phyloP scores from a whole-genome alignment of 179 eudicot species.

The Silene noctiflora region DNA sequence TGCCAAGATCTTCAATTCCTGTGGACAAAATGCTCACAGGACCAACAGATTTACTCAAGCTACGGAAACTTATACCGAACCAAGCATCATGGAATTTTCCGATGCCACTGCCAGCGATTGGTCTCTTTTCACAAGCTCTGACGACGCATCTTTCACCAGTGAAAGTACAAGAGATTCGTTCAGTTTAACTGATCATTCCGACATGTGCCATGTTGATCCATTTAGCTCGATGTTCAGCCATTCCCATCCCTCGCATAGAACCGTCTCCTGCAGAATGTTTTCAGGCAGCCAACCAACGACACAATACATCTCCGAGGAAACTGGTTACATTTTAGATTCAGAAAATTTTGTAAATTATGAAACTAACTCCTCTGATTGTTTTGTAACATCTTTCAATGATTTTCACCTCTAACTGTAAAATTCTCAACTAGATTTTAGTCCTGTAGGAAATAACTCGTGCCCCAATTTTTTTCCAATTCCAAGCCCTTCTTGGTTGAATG shows the following conservation, averaged over 20 bases:
- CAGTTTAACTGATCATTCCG: constrained; percentile 59
- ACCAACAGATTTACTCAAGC: constrained; percentile 40
- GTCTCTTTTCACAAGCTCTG: constrained; percentile 96
- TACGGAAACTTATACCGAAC: constrained; percentile 30
- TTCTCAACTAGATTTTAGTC: constrained; percentile 20
- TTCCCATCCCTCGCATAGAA: constrained; percentile 39
- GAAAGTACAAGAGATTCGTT: constrained; percentile 95
- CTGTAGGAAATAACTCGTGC: constrained; percentile 27
- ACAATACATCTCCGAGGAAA: constrained; percentile 47
- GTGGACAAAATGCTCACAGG: constrained; percentile 25
- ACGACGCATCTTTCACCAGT: constrained; percentile 89
- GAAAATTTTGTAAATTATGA: constrained; percentile 42
- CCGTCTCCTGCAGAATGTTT: constrained; percentile 62
- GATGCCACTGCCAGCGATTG: constrained; percentile 79
- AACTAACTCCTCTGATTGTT: constrained; percentile 28
- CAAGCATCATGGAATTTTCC: constrained; percentile 43
- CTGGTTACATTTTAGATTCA: constrained; percentile 47
- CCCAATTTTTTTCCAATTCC: constrained; percentile 40
- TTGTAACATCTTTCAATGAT: constrained; percentile 32
- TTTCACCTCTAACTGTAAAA: constrained; percentile 22
- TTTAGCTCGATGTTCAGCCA: constrained; percentile 53
- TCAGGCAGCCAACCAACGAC: constrained; percentile 52
- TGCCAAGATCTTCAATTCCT: constrained; percentile 15
- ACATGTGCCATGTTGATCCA: constrained; percentile 47
- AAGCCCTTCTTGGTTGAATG: constrained; percentile 44